Percentiles rank a stretch among this genome's conserved stretches.
These are phyloP conservation scores for Tetrapisispora fleetii DNA, from an alignment of 805 yeast genomes.

Conservation along the genomic window DNA sequence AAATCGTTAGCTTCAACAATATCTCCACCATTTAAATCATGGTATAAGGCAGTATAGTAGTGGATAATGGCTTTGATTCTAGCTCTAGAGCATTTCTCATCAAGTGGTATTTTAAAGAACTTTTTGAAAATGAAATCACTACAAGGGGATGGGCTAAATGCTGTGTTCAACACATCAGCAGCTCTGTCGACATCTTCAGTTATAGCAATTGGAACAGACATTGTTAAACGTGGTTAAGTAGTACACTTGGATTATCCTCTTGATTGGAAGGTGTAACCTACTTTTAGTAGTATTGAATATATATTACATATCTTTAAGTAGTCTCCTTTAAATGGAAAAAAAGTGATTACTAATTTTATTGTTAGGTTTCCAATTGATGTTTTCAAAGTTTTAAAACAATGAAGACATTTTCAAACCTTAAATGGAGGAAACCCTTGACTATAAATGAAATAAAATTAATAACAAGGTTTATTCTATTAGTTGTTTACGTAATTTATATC, in stretches of 20 bases:
- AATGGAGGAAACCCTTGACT: too few species aligned
- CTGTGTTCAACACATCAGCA: constrained; percentile 18
- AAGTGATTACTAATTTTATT: too few species aligned
- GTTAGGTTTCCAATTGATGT: too few species aligned
- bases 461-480: not conserved
- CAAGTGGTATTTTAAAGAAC: constrained; percentile 19
- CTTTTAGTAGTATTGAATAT: too few species aligned
- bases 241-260: not conserved
- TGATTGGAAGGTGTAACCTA: too few species aligned
- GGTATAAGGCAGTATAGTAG: constrained; percentile 17
- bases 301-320: too few species aligned
- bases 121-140: constrained; percentile 26
- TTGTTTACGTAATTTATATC: not conserved
- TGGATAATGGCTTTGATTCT: constrained; percentile 21
- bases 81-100: constrained; percentile 14
- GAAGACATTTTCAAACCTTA: too few species aligned
- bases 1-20: constrained; percentile 25
- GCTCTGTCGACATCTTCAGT: constrained; percentile 21
- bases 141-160: constrained; percentile 21
- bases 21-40: constrained; percentile 26
- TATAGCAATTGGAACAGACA: constrained; percentile 9
- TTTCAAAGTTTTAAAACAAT: too few species aligned
- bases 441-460: too few species aligned
- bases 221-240: not conserved
- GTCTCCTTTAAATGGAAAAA: too few species aligned